Base-by-base conservation (phyloP, 495 filamentous ascomycete genomes). In the Talaromyces proteolyticus region DNA sequence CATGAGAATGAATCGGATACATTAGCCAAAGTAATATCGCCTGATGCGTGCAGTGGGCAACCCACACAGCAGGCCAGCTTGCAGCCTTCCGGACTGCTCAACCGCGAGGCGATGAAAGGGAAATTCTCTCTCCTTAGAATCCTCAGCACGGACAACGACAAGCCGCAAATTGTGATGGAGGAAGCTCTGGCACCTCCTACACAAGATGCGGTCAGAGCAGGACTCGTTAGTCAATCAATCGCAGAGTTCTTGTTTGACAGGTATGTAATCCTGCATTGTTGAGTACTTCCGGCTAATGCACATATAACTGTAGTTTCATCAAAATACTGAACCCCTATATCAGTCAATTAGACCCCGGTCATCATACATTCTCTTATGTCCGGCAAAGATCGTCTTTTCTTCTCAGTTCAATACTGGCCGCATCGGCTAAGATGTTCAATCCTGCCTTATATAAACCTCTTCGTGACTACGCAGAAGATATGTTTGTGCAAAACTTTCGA, bases 291-390 rank as follows among this genome's bases (percentile, higher is more conserved):
- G 14, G n/a, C n/a, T 57, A 26, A 57, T 44, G 24, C 23, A 10
- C 29, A 17, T 29, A 37, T 16, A n/a, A n/a, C n/a, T n/a, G n/a
- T 26, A 61, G 58, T 23, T 61, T 61, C 47, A 58, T 61, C 21
- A 51, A 48, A 21, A 49, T 51, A 23, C 42, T 58, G 20, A 61
- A 61, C 43, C 52, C 58, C 3, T 61, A 58, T 25, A 55, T 61
- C 19, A 50, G 52, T 44, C 58, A 61, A 21, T 43, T 61, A 16
- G 58, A 61, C 43, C 56, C 58, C 34, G 26, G 49, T 23, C 47
- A 58, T 1, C 58, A 61, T 44, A 53, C 55, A 16, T 55, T 61
- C 19, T 40, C 43, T 37, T 58, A 61, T 48, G 49, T 58, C 19
- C 56, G 52, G 6, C 53, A 47, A 36, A 57, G 56, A 46, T 56